These are phyloP conservation scores for Tylopilus sp. DNA, from an alignment of 1,284 basidiomycete genomes.

Conservation along the genomic window DNA sequence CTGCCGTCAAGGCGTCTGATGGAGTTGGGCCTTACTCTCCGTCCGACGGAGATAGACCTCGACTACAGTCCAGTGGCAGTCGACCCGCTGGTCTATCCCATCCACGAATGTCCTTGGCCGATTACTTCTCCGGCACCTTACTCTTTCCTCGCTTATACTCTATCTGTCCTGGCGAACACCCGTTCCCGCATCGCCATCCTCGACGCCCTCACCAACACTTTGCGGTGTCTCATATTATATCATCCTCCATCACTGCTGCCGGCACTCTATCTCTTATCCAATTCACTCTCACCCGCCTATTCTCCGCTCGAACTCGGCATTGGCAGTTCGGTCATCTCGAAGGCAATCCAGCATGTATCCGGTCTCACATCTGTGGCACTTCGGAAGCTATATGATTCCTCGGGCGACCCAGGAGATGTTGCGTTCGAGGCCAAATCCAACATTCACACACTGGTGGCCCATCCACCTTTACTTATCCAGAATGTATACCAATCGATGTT, in stretches of 20 bases:
- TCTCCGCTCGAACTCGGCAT: constrained; percentile 71
- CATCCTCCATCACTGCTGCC: constrained; percentile 71
- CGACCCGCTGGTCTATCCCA: constrained; percentile 44
- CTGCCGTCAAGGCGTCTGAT: constrained; percentile 5
- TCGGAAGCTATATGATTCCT: constrained; percentile 58
- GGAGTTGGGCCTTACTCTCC: constrained; percentile 5
- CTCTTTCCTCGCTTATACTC: constrained; percentile 73
- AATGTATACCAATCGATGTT: constrained; percentile 64
- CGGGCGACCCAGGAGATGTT: constrained; percentile 78
- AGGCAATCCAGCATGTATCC: constrained; percentile 78
- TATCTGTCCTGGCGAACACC: constrained; percentile 69
- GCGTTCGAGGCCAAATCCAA: constrained; percentile 80
- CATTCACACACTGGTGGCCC: constrained; percentile 70
- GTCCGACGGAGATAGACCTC: not conserved
- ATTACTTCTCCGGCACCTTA: constrained; percentile 58
- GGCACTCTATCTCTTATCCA: constrained; percentile 87
- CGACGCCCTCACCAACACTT: constrained; percentile 74
- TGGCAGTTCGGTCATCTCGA: constrained; percentile 72
- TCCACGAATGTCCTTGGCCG: constrained; percentile 38
- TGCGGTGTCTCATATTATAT: constrained; percentile 65
- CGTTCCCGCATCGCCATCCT: constrained; percentile 79
- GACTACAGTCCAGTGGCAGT: constrained; percentile 39
- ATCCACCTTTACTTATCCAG: constrained; percentile 60
- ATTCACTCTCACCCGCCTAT: constrained; percentile 79
- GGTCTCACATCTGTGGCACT: constrained; percentile 68